A percentile compares a stretch with the other conserved stretches of the same genome.
These are phyloP conservation scores for Komagataella pastoris DNA, from an alignment of 805 yeast species.

Conservation along the genomic window DNA sequence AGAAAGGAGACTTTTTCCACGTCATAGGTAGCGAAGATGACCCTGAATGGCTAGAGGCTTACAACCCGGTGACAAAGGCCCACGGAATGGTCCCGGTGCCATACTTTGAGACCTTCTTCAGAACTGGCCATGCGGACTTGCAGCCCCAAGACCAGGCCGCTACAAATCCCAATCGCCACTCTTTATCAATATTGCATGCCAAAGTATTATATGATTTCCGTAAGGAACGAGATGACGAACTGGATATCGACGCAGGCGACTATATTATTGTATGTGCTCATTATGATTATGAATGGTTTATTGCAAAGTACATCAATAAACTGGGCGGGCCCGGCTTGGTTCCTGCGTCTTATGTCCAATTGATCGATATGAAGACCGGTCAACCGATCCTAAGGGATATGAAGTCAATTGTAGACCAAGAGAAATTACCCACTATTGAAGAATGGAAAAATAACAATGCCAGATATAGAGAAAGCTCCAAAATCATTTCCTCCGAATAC, in stretches of 20 bases:
- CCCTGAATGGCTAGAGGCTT: conserved; percentile 76
- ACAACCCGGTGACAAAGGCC: conserved; percentile 66
- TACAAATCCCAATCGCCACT: conserved; percentile 8
- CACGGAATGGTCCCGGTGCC: conserved; percentile 82
- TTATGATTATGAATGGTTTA: conserved; percentile 94
- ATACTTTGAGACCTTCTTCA: conserved; percentile 68
- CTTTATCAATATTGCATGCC: conserved; percentile 45
- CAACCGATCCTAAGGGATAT: conserved; percentile 35
- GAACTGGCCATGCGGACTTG: conserved; percentile 1
- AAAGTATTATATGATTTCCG: conserved; percentile 74
- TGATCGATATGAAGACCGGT: conserved; percentile 65
- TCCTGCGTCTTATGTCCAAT: conserved; percentile 81
- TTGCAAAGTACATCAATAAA: conserved; percentile 90
- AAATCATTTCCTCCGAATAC: not conserved
- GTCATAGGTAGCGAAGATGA: conserved; percentile 45
- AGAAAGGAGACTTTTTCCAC: conserved; percentile 80
- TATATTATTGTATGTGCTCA: conserved; percentile 90
- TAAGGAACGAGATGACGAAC: conserved; percentile 78
- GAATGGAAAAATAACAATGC: conserved; percentile 92
- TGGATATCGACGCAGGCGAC: conserved; percentile 76
- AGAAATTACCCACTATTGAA: conserved; percentile 80
- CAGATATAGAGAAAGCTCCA: conserved; percentile 77
- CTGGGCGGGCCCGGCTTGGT: conserved; percentile 96
- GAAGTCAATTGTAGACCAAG: conserved; percentile 39
- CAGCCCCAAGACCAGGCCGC: not conserved